Evolutionary conservation across 495 filamentous ascomycete genomes (phyloP), one percentile per base, ranked within the genome.

Genomic region (Beverwykella pulmonaria): DNA sequence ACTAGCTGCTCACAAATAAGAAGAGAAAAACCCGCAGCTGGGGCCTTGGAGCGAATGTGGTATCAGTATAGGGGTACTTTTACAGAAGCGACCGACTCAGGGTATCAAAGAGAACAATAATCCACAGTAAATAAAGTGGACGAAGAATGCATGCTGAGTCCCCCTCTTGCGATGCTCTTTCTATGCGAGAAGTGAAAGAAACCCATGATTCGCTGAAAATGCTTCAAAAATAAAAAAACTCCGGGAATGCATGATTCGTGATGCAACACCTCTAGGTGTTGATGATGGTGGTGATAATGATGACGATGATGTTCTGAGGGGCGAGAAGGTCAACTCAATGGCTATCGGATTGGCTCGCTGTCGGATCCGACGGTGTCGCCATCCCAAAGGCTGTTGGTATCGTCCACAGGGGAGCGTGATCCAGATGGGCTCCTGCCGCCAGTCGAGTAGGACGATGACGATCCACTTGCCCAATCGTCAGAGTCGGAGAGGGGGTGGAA

Each of bases 391-490:
- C 82, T 80, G 61, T 85, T 81, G 55, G 79, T 79, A 53, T 88
- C 86, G 61, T 89, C 87, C 25, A 84, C 77, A 29, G 86, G 86
- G 63, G 84, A 87, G 30, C 84, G 70, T 30, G 83, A 83, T 19
- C 70, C 60, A 4, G 68, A 71, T 7, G 70, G 70, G 54, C 70
- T 72, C 48, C 70, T 57, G 44, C 57, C 62, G 52, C 70, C 70
- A 53, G 70, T 59, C 10, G 70, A 72, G 61, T 65, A 72, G 12
- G 87, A 88, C 6, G 88, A 90, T 0, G 88, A 90, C 53, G 88
- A 90, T 25, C 87, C 88, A 63, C 88, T 79, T 23, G 88, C 87
- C 88, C 88, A 90, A 67, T 90, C 88, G 66, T 91, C 88, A 59
- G 83, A 83, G 68, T 89, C 87, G 15, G 69, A 68, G 17, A 60